Percentiles rank a stretch among this genome's conserved stretches.
These are phyloP conservation scores for Cryphonectria naterciae DNA, from an alignment of 2,329 filamentous ascomycete species.

Conservation along the genomic window DNA sequence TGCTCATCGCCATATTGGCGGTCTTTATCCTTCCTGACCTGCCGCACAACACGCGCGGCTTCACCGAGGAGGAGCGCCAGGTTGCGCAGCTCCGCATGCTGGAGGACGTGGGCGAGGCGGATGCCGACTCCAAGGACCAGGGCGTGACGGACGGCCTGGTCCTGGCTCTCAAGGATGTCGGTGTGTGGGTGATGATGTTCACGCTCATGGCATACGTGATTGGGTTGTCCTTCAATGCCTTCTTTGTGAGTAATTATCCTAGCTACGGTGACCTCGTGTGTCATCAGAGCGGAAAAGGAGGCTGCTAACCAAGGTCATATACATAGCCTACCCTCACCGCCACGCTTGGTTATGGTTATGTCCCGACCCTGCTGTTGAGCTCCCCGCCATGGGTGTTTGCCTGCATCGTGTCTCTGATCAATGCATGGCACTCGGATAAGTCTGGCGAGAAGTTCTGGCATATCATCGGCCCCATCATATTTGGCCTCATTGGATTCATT, in stretches of 20 bases:
- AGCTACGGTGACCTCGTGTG: too few species aligned
- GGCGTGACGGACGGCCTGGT: slow-evolving; percentile 56
- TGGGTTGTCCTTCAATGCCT: slow-evolving; percentile 61
- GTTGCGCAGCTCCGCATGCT: slow-evolving; percentile 60
- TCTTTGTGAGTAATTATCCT: slow-evolving; percentile 48
- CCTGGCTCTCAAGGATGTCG: slow-evolving; percentile 63
- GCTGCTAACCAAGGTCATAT: not conserved
- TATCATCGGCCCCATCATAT: slow-evolving; percentile 55
- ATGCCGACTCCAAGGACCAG: slow-evolving; percentile 54
- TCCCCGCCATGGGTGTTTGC: slow-evolving; percentile 63
- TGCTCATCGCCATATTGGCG: slow-evolving; percentile 51
- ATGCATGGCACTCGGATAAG: slow-evolving; percentile 60
- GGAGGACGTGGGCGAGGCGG: slow-evolving; percentile 62
- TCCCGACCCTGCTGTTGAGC: slow-evolving; percentile 59
- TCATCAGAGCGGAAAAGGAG: not conserved
- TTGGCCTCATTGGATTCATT: slow-evolving; percentile 61
- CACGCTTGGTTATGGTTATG: slow-evolving; percentile 56
- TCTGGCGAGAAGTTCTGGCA: slow-evolving; percentile 65
- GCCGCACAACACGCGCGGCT: slow-evolving; percentile 60
- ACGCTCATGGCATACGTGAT: slow-evolving; percentile 65
- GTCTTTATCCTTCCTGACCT: slow-evolving; percentile 58
- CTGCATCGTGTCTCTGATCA: slow-evolving; percentile 58
- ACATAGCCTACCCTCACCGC: slow-evolving; percentile 52
- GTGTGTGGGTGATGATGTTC: slow-evolving; percentile 68
- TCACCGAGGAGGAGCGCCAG: slow-evolving; percentile 61